A percentile compares a stretch with the other conserved stretches of the same genome.
Conservation (phyloP, 2,329 filamentous ascomycete genomes). For the Colletotrichum sp. region DNA sequence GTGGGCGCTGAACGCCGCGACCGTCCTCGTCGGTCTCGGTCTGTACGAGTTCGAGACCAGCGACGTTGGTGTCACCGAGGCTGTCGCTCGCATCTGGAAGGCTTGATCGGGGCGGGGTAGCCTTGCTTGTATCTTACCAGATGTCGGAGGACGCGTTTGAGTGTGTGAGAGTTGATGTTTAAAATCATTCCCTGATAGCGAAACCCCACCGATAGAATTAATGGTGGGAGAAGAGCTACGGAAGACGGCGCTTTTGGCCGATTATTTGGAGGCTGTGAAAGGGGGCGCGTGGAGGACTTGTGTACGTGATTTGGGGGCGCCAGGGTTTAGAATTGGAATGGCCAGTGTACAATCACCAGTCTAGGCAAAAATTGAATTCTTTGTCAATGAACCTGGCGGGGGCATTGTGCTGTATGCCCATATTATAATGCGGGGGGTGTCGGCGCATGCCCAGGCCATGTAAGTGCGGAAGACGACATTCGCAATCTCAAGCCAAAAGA, state of each 20-base stretch:
- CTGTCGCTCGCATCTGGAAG: constrained; percentile 86
- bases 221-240: neutral
- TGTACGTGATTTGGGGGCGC: constrained; percentile 18
- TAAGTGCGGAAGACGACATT: neutral
- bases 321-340: constrained; percentile 20
- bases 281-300: neutral
- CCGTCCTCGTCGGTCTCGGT: constrained; percentile 82
- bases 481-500: neutral
- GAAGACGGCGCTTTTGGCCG: neutral
- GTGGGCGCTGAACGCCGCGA: constrained; percentile 82
- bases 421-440: neutral
- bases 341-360: constrained; percentile 21
- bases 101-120: constrained; percentile 54
- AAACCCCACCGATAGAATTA: neutral
- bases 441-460: neutral
- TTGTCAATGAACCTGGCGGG: constrained; percentile 1
- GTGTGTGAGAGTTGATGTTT: neutral
- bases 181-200: neutral
- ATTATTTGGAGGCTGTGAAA: neutral
- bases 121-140: neutral
- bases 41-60: constrained; percentile 99
- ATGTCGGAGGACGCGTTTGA: neutral
- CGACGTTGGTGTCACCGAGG: constrained; percentile 92
- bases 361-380: constrained; percentile 20
- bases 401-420: neutral